Evolutionary conservation across 148 eudicot genomes (phyloP).

Genomic region (Rhododendron griersonianum): DNA sequence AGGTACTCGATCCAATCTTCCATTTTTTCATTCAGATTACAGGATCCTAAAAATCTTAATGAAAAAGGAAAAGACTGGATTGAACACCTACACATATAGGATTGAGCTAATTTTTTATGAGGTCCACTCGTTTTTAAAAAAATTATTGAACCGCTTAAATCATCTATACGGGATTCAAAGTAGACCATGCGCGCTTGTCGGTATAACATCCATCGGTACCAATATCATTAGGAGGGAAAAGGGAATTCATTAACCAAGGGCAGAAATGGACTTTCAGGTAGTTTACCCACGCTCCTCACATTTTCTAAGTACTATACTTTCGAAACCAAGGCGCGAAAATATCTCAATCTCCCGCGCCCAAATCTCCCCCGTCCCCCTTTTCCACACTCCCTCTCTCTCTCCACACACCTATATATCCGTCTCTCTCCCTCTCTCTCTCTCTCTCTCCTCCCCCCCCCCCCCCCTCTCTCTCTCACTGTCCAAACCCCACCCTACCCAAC

Average conservation of each 20-base stretch:
- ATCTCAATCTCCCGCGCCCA: constrained; percentile 32
- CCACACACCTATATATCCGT: not conserved
- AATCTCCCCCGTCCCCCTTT: not conserved
- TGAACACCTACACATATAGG: fast-evolving
- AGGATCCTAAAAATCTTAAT: too few species aligned
- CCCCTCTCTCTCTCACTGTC: not conserved
- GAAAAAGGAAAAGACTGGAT: too few species aligned
- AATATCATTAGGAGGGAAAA: too few species aligned
- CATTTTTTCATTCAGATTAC: too few species aligned
- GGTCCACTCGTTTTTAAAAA: too few species aligned
- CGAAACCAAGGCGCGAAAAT: constrained; percentile 26
- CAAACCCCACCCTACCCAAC: not conserved
- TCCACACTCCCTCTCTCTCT: constrained; percentile 9
- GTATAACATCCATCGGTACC: too few species aligned
- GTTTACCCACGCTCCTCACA: constrained; percentile 6
- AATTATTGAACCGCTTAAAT: fast-evolving
- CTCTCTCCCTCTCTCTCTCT: not conserved
- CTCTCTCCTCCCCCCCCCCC: not conserved
- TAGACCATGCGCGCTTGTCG: fast-evolving
- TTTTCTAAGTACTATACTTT: not conserved
- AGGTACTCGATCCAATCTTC: too few species aligned
- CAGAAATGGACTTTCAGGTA: not conserved
- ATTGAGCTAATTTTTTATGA: too few species aligned
- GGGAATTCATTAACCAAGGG: not conserved
- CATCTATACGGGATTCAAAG: fast-evolving